These are phyloP conservation scores for Scytalidium sp. DNA, from an alignment of 2,329 filamentous ascomycete species.

Conservation along the genomic window DNA sequence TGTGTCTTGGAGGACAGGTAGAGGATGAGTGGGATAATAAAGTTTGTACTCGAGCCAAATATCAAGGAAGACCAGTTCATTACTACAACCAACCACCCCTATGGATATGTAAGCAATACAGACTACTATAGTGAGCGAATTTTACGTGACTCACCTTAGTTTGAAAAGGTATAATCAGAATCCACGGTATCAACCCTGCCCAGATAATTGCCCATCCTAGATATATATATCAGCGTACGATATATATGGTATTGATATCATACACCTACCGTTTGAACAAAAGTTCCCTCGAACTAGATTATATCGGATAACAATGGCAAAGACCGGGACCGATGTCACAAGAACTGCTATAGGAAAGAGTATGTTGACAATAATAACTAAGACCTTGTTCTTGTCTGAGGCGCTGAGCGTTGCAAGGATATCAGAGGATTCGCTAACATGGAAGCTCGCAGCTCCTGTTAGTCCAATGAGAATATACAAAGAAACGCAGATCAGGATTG, in stretches of 20 bases:
- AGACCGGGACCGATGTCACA: constrained; percentile 5
- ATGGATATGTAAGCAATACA: too few species aligned
- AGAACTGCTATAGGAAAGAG: constrained; percentile 4
- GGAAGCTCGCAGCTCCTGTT: too few species aligned
- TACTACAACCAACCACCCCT: constrained; percentile 1
- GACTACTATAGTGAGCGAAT: too few species aligned
- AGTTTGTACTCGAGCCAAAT: constrained; percentile 6
- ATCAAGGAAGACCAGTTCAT: constrained; percentile 5
- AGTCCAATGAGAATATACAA: too few species aligned
- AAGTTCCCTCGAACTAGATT: constrained; percentile 6
- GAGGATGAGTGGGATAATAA: constrained; percentile 1
- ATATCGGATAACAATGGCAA: constrained; percentile 6
- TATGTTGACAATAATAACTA: constrained; percentile 3
- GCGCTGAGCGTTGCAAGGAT: constrained; percentile 3
- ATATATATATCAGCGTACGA: too few species aligned
- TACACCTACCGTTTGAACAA: constrained; percentile 3
- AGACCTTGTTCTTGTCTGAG: constrained; percentile 1
- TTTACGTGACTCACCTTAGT: background rate
- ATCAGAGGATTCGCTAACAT: too few species aligned
- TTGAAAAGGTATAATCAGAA: constrained; percentile 5
- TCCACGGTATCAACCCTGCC: constrained; percentile 3
- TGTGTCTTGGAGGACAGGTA: background rate
- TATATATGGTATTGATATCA: background rate
- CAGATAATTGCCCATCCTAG: constrained; percentile 2
- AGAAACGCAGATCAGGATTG: too few species aligned